Evolutionary conservation across 2,329 filamentous ascomycete species (phyloP).

Genomic region (Exophiala spinifera): DNA sequence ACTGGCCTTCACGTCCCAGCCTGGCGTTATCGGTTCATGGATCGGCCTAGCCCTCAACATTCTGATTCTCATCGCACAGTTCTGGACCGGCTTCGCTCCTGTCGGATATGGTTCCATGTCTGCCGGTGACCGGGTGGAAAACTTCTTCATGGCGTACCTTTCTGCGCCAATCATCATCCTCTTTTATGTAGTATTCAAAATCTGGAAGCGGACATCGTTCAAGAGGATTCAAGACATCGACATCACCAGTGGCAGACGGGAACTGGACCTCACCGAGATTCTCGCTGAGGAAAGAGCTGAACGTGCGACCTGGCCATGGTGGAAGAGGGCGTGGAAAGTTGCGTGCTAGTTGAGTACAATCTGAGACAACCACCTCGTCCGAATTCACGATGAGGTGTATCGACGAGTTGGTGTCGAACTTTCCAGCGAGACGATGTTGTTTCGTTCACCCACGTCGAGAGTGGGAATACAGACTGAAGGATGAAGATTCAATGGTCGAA

Average conservation of each 20-base stretch:
- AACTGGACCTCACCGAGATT: constrained; percentile 67
- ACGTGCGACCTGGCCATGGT: constrained; percentile 64
- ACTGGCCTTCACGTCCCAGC: constrained; percentile 61
- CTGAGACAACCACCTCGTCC: neutral
- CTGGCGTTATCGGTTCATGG: constrained; percentile 61
- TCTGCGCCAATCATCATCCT: constrained; percentile 32
- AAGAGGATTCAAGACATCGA: constrained; percentile 60
- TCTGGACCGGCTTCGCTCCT: constrained; percentile 34
- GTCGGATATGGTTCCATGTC: constrained; percentile 29
- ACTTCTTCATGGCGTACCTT: constrained; percentile 33
- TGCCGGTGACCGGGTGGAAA: constrained; percentile 25
- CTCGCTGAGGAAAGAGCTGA: constrained; percentile 78
- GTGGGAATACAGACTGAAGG: too few relatives aligned
- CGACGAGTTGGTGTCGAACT: too few relatives aligned
- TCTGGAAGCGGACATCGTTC: constrained; percentile 64
- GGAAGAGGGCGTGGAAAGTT: constrained; percentile 72
- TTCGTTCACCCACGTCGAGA: too few relatives aligned
- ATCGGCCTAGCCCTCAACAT: constrained; percentile 57
- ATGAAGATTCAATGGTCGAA: too few relatives aligned
- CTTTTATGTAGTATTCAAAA: constrained; percentile 71
- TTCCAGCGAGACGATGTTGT: too few relatives aligned
- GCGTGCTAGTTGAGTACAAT: constrained; percentile 54
- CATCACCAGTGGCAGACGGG: constrained; percentile 62
- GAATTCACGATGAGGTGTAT: too few relatives aligned
- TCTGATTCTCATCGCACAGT: constrained; percentile 54